Evolutionary conservation across 2,329 filamentous ascomycete species (phyloP).

Genomic region (Geosmithia flava): DNA sequence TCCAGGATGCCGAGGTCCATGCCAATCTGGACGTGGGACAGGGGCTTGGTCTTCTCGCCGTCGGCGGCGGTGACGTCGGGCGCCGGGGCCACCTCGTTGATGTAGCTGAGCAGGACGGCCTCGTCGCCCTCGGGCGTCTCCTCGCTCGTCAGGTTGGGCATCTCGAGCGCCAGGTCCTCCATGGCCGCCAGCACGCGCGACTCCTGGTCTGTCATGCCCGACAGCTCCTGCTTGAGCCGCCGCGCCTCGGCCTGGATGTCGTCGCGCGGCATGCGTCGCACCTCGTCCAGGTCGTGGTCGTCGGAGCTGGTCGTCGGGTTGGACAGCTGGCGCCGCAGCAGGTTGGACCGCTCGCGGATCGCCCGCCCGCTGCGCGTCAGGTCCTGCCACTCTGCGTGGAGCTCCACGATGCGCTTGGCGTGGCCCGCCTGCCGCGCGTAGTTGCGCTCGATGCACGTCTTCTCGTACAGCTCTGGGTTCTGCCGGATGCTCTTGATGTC

Average conservation of each 20-base stretch:
- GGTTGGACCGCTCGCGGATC: slow-evolving; percentile 55
- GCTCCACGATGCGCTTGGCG: slow-evolving; percentile 40
- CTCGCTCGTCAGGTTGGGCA: slow-evolving; percentile 77
- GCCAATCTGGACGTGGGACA: slow-evolving; percentile 79
- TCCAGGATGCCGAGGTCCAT: slow-evolving; percentile 80
- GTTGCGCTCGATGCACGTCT: slow-evolving; percentile 78
- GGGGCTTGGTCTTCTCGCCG: slow-evolving; percentile 34
- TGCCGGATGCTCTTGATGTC: slow-evolving; percentile 86
- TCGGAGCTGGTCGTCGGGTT: slow-evolving; percentile 34
- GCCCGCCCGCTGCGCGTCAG: slow-evolving; percentile 47
- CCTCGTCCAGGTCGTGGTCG: slow-evolving; percentile 21
- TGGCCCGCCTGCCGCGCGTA: slow-evolving; percentile 48
- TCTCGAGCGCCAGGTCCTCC: slow-evolving; percentile 57
- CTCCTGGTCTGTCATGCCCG: slow-evolving; percentile 49
- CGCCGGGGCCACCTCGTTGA: slow-evolving; percentile 53
- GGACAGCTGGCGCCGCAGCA: slow-evolving; percentile 40
- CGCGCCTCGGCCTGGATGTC: slow-evolving; percentile 52
- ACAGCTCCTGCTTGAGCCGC: slow-evolving; percentile 49
- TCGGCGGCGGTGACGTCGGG: slow-evolving; percentile 16
- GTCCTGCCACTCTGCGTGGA: slow-evolving; percentile 46
- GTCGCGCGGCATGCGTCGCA: slow-evolving; percentile 27
- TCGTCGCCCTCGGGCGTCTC: slow-evolving; percentile 61
- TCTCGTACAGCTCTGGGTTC: slow-evolving; percentile 66
- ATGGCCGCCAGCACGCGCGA: slow-evolving; percentile 51
- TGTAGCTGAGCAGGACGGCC: slow-evolving; percentile 57